Conservation (phyloP, 1,284 basidiomycete genomes). For the Puccinia coronata region DNA sequence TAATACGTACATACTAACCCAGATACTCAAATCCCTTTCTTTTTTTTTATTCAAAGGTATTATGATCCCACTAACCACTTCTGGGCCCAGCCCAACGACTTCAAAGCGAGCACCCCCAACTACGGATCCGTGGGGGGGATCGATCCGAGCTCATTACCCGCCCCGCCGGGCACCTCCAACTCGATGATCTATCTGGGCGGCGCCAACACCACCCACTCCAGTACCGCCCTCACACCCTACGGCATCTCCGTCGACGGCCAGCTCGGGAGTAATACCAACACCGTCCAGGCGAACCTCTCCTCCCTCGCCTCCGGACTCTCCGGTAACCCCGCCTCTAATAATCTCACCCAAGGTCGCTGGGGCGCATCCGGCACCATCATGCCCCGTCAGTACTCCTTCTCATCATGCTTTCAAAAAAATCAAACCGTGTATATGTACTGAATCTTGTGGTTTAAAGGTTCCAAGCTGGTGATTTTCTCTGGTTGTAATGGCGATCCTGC, state of each 20-base stretch:
- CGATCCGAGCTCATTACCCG: constrained; percentile 27
- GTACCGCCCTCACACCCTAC: background rate
- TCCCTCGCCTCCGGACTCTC: constrained; percentile 6
- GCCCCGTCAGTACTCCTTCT: constrained; percentile 1
- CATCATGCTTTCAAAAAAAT: background rate
- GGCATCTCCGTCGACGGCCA: constrained; percentile 35
- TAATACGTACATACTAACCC: background rate
- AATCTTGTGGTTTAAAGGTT: no score
- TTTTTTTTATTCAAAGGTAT: background rate
- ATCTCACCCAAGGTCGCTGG: constrained; percentile 33
- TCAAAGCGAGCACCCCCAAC: background rate
- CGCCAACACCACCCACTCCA: constrained; percentile 13
- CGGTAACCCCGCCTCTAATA: constrained; percentile 21
- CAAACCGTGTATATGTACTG: no score
- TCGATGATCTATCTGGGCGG: constrained; percentile 20
- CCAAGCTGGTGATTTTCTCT: constrained; percentile 32
- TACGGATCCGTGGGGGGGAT: constrained; percentile 25
- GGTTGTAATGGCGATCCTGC: constrained; percentile 41
- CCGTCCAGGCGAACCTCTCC: constrained; percentile 27
- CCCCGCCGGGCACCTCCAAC: constrained; percentile 20
- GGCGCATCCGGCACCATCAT: constrained; percentile 33
- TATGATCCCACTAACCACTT: constrained; percentile 39
- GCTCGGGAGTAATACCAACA: constrained; percentile 43
- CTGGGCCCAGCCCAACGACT: constrained; percentile 21
- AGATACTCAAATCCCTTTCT: background rate